Percentiles rank a stretch among this genome's conserved stretches.
Conservation (phyloP, 805 yeast species). For the Pichia ethanolica region DNA sequence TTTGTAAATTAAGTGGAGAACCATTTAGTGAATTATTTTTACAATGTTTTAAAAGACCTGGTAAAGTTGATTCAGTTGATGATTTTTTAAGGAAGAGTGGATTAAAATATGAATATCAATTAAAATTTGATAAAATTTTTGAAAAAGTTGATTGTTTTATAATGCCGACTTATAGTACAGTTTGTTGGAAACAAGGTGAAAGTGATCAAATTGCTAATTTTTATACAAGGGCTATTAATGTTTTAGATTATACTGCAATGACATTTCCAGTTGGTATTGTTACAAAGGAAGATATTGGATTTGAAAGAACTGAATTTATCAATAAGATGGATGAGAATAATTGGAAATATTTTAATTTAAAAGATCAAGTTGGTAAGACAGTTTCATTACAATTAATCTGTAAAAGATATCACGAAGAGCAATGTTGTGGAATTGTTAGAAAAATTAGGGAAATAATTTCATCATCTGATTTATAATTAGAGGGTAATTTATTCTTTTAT, state of each 20-base stretch:
- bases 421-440: constrained; percentile 16
- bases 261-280: constrained; percentile 39
- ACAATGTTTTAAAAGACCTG: constrained; percentile 17
- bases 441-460: constrained; percentile 3
- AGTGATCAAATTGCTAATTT: constrained; percentile 33
- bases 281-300: constrained; percentile 30
- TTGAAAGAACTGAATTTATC: constrained; percentile 27
- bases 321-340: constrained; percentile 30
- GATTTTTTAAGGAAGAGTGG: constrained; percentile 37
- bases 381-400: constrained; percentile 50
- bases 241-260: constrained; percentile 42
- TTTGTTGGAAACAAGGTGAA: constrained; percentile 37
- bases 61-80: constrained; percentile 9
- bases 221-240: constrained; percentile 50
- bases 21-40: constrained; percentile 19
- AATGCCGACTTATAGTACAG: constrained; percentile 37
- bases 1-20: constrained; percentile 24
- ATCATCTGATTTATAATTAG: too few relatives aligned
- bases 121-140: constrained; percentile 33
- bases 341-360: constrained; percentile 36
- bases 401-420: constrained; percentile 52
- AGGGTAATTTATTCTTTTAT: too few relatives aligned
- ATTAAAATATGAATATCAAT: constrained; percentile 30
- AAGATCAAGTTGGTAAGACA: constrained; percentile 39
- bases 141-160: constrained; percentile 42